Evolutionary conservation across 2,329 filamentous ascomycete genomes (phyloP).

Genomic region (Biscogniauxia sp.): DNA sequence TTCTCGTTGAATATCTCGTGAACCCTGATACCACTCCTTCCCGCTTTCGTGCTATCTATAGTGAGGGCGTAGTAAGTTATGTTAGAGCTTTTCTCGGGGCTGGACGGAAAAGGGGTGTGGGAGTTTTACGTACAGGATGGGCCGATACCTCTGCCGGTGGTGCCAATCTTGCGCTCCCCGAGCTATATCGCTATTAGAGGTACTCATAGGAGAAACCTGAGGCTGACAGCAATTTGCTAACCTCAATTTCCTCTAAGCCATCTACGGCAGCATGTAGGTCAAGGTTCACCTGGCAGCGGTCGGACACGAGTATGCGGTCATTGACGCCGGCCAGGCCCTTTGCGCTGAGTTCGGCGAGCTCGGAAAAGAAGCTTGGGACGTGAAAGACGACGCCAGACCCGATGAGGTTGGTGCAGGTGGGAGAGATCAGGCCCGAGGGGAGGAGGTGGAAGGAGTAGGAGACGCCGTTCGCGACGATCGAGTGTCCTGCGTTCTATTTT

Average conservation of each 20-base stretch:
- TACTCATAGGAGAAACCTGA: not conserved
- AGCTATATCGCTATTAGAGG: not conserved
- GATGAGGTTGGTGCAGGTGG: conserved; percentile 9
- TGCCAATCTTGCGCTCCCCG: conserved; percentile 4
- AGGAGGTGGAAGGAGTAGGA: conserved; percentile 6
- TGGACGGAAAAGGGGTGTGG: no score
- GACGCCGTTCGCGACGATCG: conserved; percentile 7
- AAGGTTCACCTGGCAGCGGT: conserved; percentile 10
- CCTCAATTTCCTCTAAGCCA: conserved; percentile 5
- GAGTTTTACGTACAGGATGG: not conserved
- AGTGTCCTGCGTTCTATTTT: conserved; percentile 5
- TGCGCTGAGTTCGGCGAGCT: conserved; percentile 4
- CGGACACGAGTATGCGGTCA: conserved; percentile 8
- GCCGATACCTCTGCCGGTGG: not conserved
- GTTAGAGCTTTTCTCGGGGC: not conserved
- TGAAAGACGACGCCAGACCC: conserved; percentile 9
- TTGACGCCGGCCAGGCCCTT: conserved; percentile 7
- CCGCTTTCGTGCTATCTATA: conserved; percentile 51
- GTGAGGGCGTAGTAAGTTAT: conserved; percentile 39
- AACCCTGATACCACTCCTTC: conserved; percentile 64
- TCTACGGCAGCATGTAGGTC: conserved; percentile 9
- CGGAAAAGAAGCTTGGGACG: conserved; percentile 7
- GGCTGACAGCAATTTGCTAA: no score
- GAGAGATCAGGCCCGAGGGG: conserved; percentile 4
- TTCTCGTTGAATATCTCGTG: conserved; percentile 66